Evolutionary conservation across 441 rosid species (phyloP).

Genomic region (Theobroma grandiflorum): DNA sequence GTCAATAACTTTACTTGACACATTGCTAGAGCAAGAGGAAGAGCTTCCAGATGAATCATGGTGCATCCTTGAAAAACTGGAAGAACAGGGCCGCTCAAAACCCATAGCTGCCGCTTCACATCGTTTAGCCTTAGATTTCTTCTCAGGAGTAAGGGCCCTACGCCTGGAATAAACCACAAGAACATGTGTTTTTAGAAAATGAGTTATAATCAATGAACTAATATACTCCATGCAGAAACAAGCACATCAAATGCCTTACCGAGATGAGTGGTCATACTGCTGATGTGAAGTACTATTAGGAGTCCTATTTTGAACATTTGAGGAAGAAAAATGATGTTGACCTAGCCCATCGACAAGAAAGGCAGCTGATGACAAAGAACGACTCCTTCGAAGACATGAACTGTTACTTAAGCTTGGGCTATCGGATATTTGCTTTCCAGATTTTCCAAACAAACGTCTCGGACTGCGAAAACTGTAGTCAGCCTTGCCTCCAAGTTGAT

Average conservation of each 20-base stretch:
- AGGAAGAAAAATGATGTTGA: slow-evolving; percentile 42
- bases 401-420: slow-evolving; percentile 43
- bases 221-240: not conserved
- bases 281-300: slow-evolving; percentile 46
- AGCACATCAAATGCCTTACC: slow-evolving; percentile 49
- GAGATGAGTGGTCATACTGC: slow-evolving; percentile 54
- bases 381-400: slow-evolving; percentile 80
- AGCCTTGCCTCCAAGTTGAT: slow-evolving; percentile 42
- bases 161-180: slow-evolving; percentile 37
- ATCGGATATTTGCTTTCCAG: slow-evolving; percentile 59
- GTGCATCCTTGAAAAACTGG: slow-evolving; percentile 47
- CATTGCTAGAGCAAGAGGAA: slow-evolving; percentile 71
- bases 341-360: slow-evolving; percentile 60
- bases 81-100: slow-evolving; percentile 48
- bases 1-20: slow-evolving; percentile 82
- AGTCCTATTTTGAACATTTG: slow-evolving; percentile 50
- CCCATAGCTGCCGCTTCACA: slow-evolving; percentile 48
- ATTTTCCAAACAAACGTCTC: slow-evolving; percentile 50
- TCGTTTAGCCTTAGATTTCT: slow-evolving; percentile 53
- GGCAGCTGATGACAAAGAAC: slow-evolving; percentile 77
- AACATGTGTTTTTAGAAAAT: not conserved
- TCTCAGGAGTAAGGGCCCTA: slow-evolving; percentile 59
- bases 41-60: slow-evolving; percentile 75
- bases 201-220: not conserved
- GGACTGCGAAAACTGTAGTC: slow-evolving; percentile 43